Evolutionary conservation across 345 rosid species (phyloP), one percentile per base, ranked within the genome.

Genomic region (Ricinus communis): DNA sequence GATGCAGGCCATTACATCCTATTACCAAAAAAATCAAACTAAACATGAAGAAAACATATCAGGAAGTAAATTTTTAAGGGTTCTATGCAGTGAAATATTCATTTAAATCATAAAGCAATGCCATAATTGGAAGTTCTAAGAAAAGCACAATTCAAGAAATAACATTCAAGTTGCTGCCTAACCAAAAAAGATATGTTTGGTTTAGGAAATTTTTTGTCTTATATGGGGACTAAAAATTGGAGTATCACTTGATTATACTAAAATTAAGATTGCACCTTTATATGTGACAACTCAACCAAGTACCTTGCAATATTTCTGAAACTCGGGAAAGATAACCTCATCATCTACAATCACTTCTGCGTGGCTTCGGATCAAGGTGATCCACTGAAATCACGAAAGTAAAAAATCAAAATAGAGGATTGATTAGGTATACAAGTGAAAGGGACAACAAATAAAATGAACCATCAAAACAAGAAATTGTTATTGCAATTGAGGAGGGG

Each of bases 281-380:
- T 69, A 76, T 47, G 62, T 60, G 50, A 52, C 8, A 31, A 46
- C 25, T 56, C 1, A 54, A 68, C 19, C 40, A 21, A 38, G 24
- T 80, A 94, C 98, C 98, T 88, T 91, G 80, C 97, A 94, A 73
- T 76, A 81, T 64, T 85, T 91, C 83, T 84, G 82, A 72, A 90
- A 94, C 67, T 85, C 83, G 12, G 88, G 82, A 74, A 87, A 86
- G 59, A 89, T 81, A 54, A 77, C 75, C 63, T 86, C 87, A 82
- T 91, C 98, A 71, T 86, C 87, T 51, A 84, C 91, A 59, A 94
- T 71, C 21, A 85, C 85, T 75, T 88, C 87, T 33, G 92, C 97
- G 74, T 91, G 96, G 56, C 86, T 86, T 65, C 97, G 86, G 59
- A 88, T 55, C 74, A 91, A 72, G 69, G 95, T 68, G 19, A 94